Base-by-base conservation (phyloP, 2,329 filamentous ascomycete species). In the Venturia oleaginea region DNA sequence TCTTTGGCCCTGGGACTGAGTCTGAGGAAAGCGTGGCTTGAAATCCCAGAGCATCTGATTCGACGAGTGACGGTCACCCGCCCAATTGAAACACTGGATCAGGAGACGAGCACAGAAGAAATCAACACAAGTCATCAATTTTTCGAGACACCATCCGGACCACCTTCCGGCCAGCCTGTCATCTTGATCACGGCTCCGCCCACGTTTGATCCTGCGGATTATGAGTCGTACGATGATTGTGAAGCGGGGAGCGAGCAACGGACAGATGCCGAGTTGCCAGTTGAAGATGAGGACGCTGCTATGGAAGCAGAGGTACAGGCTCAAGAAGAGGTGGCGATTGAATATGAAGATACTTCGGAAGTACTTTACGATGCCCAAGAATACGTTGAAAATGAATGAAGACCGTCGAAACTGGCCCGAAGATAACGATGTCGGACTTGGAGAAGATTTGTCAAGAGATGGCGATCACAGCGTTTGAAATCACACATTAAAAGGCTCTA, bases 1-100 rank as follows among this genome's bases (percentile, higher is more conserved):
- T 84, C 89, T 0, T 73, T 91, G 22, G 84, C 85, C 0, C 72
- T 92, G 1, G 90, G 90, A 0, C 70, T 89, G 4, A 77, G 80
- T 11, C 75, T 92, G 15, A 78, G 86, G 8, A 81, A 87, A 66
- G 87, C 87, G 0, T 85, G 76, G 77, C 48, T 70, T 8, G 43
- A 63, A 1, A 70, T 67, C 32, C 63, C 64, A 3, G 57, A 61
- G 10, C 27, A 64, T n/a, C 19, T 57, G 15, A 15, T 34, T n/a
- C 51, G 27, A 3, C 13, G 51, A 19, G 30, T 57, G 2, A 57
- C 27, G 15, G 15, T 1, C 1, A 32, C 30, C 34, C 3, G n/a
- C 17, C n/a, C 11, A 4, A 27, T 2, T 22, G 4, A 13, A 4
- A 8, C 6, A 3, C 22, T 24, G 4, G 8, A 22, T 4, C 22